Percentiles rank a stretch among this genome's conserved stretches.
phyloP scores from a whole-genome alignment of 192 early-diverging fungal genomes.

The Podila clonocystis region DNA sequence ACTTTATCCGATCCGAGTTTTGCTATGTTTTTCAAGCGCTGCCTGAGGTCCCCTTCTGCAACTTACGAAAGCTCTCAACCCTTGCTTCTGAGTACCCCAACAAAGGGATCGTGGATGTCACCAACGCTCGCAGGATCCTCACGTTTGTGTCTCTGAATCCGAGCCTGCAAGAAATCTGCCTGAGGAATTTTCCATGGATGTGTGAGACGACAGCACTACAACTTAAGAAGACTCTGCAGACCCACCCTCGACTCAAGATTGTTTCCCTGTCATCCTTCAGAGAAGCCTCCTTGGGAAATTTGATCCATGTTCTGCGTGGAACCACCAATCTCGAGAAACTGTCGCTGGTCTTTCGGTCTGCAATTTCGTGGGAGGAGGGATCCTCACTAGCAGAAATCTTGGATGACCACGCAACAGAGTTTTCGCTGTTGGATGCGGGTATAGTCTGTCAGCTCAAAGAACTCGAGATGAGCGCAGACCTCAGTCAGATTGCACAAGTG shows the following conservation, averaged over 20 bases:
- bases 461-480: conserved; percentile 3
- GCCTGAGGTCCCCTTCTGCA: background rate
- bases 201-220: background rate
- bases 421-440: background rate
- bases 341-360: conserved; percentile 3
- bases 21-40: conserved; percentile 17
- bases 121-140: conserved; percentile 13
- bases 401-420: background rate
- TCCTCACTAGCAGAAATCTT: background rate
- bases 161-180: background rate
- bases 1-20: conserved; percentile 8
- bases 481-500: background rate
- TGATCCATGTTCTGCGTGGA: conserved; percentile 19
- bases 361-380: background rate
- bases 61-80: background rate
- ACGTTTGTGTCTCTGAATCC: conserved; percentile 16
- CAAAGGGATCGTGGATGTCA: conserved; percentile 28
- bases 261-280: conserved; percentile 10
- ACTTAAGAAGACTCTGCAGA: background rate
- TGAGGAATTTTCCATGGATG: conserved; percentile 9
- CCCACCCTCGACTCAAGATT: background rate
- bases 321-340: conserved; percentile 6
- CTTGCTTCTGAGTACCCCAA: conserved; percentile 17
- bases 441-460: conserved; percentile 1
- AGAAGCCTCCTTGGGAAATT: background rate